Percentiles rank a stretch among this genome's conserved stretches.
Conservation (phyloP, 108 stramenopile species). For the Pelagomonas calceolata region DNA sequence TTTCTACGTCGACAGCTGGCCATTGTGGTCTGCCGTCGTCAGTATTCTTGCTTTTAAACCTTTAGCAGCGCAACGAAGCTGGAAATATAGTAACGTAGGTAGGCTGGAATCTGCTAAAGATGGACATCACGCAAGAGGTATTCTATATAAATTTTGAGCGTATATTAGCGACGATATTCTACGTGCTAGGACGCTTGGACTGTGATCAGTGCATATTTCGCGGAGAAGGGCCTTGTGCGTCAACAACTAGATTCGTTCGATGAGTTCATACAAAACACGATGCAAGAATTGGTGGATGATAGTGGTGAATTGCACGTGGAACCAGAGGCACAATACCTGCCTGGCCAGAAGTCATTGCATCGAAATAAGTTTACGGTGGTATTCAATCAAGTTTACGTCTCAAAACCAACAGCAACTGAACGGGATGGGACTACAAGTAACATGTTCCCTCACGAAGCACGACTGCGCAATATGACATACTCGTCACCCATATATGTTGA, state of each 20-base stretch:
- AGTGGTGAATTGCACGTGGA: slow-evolving; percentile 79
- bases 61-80: too few relatives aligned
- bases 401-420: slow-evolving; percentile 76
- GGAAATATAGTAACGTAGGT: too few relatives aligned
- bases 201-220: slow-evolving; percentile 91
- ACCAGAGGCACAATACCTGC: slow-evolving; percentile 77
- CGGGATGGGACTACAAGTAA: slow-evolving; percentile 81
- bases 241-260: slow-evolving; percentile 99
- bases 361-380: slow-evolving; percentile 67
- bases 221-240: slow-evolving; percentile 95
- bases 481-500: slow-evolving; percentile 81
- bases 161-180: neutral
- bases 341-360: slow-evolving; percentile 62
- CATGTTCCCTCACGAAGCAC: slow-evolving; percentile 95
- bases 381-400: slow-evolving; percentile 90
- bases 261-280: slow-evolving; percentile 91
- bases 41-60: too few relatives aligned
- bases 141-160: neutral
- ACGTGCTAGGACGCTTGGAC: slow-evolving; percentile 78
- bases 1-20: too few relatives aligned
- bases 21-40: too few relatives aligned
- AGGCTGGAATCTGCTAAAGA: too few relatives aligned
- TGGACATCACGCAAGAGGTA: neutral
- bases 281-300: slow-evolving; percentile 94
- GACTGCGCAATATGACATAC: slow-evolving; percentile 92